phyloP scores from a whole-genome alignment of 2,329 filamentous ascomycete species.

The Pestalotiopsis sp. region DNA sequence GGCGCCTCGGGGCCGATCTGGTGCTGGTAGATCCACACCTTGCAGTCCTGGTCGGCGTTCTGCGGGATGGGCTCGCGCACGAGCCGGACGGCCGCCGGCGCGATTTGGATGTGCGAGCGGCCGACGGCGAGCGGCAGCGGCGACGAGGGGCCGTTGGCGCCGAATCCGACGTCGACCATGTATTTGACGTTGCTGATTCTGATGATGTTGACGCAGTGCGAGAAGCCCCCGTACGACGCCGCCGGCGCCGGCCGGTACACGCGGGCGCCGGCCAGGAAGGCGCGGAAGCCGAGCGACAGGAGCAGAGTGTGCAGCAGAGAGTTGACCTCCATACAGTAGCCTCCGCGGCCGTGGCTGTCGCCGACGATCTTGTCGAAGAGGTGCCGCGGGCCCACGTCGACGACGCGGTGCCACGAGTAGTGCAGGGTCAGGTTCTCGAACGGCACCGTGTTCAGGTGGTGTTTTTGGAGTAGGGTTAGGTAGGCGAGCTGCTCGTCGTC shows the following conservation, averaged over 20 bases:
- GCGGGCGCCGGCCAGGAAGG: constrained; percentile 27
- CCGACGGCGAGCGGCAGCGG: constrained; percentile 19
- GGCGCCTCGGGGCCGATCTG: constrained; percentile 28
- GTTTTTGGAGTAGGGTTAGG: constrained; percentile 22
- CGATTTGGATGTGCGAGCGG: constrained; percentile 17
- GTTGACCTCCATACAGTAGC: constrained; percentile 49
- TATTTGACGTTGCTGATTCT: constrained; percentile 19
- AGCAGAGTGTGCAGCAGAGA: constrained; percentile 47
- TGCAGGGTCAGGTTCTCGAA: constrained; percentile 51
- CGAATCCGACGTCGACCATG: constrained; percentile 28
- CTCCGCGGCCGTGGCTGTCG: constrained; percentile 35
- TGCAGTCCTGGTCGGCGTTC: constrained; percentile 21
- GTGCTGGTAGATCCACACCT: constrained; percentile 28
- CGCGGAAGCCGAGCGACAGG: constrained; percentile 40
- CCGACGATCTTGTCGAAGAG: constrained; percentile 42
- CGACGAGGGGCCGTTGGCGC: constrained; percentile 23
- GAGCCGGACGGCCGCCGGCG: constrained; percentile 37
- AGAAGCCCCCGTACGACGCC: constrained; percentile 25
- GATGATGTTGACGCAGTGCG: constrained; percentile 31
- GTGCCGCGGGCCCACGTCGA: constrained; percentile 37
- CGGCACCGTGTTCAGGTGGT: constrained; percentile 45
- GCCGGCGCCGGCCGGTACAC: constrained; percentile 20
- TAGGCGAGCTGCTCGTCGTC: constrained; percentile 16
- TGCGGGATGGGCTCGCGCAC: constrained; percentile 25
- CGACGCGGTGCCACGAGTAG: constrained; percentile 37